Percentiles rank a stretch among this genome's conserved stretches.
Evolutionary conservation across 768 basidiomycete genomes (phyloP).

Genomic region (Russula brevipes): DNA sequence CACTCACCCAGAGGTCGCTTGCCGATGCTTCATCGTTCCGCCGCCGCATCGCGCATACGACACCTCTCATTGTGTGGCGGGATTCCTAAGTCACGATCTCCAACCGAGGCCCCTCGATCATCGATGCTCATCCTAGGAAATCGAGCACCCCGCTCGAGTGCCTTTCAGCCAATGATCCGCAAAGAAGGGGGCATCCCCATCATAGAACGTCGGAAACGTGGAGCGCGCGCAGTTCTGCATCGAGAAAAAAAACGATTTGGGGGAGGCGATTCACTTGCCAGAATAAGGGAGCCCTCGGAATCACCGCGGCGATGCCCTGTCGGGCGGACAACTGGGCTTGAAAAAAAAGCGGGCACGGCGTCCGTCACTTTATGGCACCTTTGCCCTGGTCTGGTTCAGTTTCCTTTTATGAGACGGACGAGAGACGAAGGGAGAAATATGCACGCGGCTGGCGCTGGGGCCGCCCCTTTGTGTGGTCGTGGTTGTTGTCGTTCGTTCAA

Average conservation of each 20-base stretch:
- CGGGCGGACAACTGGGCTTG: constrained; percentile 3
- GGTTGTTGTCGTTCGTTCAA: neutral
- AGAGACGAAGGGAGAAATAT: neutral
- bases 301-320: neutral
- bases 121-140: neutral
- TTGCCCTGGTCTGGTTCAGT: neutral
- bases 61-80: neutral
- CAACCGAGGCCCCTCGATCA: neutral
- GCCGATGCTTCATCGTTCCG: neutral
- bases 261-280: neutral
- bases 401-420: neutral
- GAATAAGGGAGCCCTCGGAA: neutral
- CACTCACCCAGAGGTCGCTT: too few species aligned
- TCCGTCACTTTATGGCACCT: too few species aligned
- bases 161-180: constrained; percentile 10
- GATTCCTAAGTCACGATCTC: constrained; percentile 11
- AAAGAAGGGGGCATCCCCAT: neutral
- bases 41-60: neutral
- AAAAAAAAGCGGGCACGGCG: neutral
- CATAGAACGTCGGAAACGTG: neutral
- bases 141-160: neutral
- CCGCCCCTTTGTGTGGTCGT: too few species aligned
- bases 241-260: too few species aligned
- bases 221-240: neutral
- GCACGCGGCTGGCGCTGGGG: too few species aligned